Evolutionary conservation across 768 basidiomycete species (phyloP).

Genomic region (Psilocybe cubensis): DNA sequence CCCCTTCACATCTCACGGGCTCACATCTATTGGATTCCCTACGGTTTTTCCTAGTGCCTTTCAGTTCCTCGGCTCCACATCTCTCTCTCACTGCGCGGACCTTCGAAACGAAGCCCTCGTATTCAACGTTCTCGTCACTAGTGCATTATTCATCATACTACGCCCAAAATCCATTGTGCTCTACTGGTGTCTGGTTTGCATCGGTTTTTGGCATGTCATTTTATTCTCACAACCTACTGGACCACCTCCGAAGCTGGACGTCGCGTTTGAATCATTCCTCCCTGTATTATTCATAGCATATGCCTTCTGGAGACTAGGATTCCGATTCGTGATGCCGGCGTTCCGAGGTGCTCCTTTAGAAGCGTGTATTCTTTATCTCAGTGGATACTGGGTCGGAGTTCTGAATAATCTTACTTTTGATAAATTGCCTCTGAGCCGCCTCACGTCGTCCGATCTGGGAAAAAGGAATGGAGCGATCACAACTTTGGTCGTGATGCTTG

Average conservation of each 20-base stretch:
- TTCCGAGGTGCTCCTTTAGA: conserved; percentile 75
- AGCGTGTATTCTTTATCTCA: conserved; percentile 72
- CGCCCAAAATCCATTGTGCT: conserved; percentile 70
- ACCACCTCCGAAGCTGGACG: conserved; percentile 68
- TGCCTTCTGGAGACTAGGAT: conserved; percentile 76
- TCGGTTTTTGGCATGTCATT: conserved; percentile 84
- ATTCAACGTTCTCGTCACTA: conserved; percentile 72
- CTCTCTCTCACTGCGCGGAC: conserved; percentile 70
- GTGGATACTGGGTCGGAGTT: conserved; percentile 79
- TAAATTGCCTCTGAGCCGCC: conserved; percentile 75
- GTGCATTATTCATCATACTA: conserved; percentile 70
- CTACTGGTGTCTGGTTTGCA: conserved; percentile 80
- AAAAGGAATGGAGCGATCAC: conserved; percentile 69
- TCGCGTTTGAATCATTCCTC: conserved; percentile 78
- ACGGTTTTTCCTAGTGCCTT: conserved; percentile 76
- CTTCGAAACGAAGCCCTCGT: conserved; percentile 69
- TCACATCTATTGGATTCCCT: conserved; percentile 75
- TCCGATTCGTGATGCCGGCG: conserved; percentile 73
- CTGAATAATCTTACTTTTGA: conserved; percentile 74
- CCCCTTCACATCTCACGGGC: conserved; percentile 59
- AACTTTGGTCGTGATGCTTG: conserved; percentile 67
- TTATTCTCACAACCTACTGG: conserved; percentile 77
- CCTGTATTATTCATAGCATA: conserved; percentile 80
- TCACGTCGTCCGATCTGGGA: conserved; percentile 69
- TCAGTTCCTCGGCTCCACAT: conserved; percentile 43